A percentile compares a stretch with the other conserved stretches of the same genome.
phyloP scores from a whole-genome alignment of 2,329 filamentous ascomycete genomes.

The Aspergillus sp. region DNA sequence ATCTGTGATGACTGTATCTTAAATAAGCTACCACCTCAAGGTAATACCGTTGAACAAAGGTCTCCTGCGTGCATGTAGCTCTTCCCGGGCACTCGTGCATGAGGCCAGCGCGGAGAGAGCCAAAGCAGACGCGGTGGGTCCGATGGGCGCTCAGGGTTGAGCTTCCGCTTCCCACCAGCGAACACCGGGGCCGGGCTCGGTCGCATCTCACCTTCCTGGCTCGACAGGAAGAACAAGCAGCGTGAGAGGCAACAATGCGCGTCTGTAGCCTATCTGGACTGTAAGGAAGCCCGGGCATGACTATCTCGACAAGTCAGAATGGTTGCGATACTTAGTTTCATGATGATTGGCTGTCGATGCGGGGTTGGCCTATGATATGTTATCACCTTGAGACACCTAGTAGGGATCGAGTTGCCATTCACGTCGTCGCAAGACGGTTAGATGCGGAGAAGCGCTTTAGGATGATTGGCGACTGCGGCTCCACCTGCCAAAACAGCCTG shows the following conservation, averaged over 20 bases:
- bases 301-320: neutral
- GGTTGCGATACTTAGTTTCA: neutral
- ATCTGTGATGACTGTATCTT: neutral
- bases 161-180: neutral
- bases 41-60: neutral
- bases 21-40: neutral
- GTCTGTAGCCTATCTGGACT: too few relatives aligned
- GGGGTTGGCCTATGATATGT: neutral
- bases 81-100: neutral
- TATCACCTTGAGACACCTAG: neutral
- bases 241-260: too few relatives aligned
- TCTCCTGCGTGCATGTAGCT: conserved; percentile 8
- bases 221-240: too few relatives aligned
- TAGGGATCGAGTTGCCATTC: too few relatives aligned
- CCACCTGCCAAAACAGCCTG: neutral
- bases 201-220: conserved; percentile 13
- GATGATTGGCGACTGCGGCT: neutral
- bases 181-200: conserved; percentile 5
- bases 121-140: conserved; percentile 10
- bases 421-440: neutral
- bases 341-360: neutral
- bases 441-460: neutral
- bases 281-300: too few relatives aligned
- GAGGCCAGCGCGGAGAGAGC: neutral
- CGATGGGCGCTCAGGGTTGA: conserved; percentile 1